These are phyloP conservation scores for Coemansia sp. DNA, from an alignment of 192 early-diverging fungal genomes.

Conservation along the genomic window DNA sequence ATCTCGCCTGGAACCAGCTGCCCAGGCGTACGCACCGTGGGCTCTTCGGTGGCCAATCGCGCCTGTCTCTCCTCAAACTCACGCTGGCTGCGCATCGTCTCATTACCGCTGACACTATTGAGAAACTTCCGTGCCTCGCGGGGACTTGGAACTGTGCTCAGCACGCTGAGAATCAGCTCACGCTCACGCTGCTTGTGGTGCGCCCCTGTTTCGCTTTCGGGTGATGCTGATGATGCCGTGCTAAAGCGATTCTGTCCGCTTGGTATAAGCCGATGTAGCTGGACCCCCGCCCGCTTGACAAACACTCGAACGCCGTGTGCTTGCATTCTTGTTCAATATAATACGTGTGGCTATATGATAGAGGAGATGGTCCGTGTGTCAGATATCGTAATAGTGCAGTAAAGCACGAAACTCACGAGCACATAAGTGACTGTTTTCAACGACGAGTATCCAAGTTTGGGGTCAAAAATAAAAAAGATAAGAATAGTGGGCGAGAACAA, in stretches of 20 bases:
- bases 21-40: not conserved
- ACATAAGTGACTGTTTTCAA: conserved; percentile 7
- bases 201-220: conserved; percentile 1
- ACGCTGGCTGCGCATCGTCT: conserved; percentile 48
- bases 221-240: conserved; percentile 4
- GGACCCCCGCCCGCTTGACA: not conserved
- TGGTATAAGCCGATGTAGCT: too few species aligned
- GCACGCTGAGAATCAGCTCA: conserved; percentile 51
- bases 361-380: conserved; percentile 1
- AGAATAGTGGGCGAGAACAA: not conserved
- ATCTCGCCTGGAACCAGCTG: conserved; percentile 29
- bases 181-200: conserved; percentile 28
- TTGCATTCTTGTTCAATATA: conserved; percentile 2
- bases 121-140: conserved; percentile 54
- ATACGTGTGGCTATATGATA: not conserved
- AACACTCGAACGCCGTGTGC: not conserved
- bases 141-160: conserved; percentile 50
- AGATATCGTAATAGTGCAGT: not conserved
- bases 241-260: not conserved
- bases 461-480: not conserved
- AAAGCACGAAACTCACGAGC: not conserved
- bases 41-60: conserved; percentile 21
- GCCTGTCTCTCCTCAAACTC: conserved; percentile 45
- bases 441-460: not conserved
- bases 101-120: conserved; percentile 39